phyloP scores from a whole-genome alignment of 371 early-diverging fungal species.

The Apophysomyces trapeziformis region DNA sequence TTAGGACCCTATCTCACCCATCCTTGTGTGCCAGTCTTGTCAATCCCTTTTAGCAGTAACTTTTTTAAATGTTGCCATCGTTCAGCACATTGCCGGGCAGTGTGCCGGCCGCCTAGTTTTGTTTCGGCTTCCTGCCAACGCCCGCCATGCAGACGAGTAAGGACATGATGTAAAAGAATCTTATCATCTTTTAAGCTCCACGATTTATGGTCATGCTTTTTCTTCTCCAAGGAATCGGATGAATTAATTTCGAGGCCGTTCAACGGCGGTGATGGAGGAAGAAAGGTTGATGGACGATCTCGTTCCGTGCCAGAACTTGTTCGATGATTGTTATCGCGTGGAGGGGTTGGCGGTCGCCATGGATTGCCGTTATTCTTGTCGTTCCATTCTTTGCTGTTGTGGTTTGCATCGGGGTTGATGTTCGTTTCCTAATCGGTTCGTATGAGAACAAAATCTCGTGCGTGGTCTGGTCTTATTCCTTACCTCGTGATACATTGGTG shows the following conservation, averaged over 20 bases:
- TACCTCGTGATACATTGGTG: not conserved
- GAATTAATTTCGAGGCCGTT: not conserved
- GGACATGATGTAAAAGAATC: constrained; percentile 13
- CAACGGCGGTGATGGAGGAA: constrained; percentile 5
- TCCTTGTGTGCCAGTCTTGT: constrained; percentile 6
- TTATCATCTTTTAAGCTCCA: constrained; percentile 18
- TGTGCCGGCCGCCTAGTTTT: constrained; percentile 14
- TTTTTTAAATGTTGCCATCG: constrained; percentile 16
- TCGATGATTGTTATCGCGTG: not conserved
- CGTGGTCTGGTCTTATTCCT: too few relatives aligned
- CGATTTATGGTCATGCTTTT: not conserved
- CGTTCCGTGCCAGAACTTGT: not conserved
- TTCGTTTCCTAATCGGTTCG: constrained; percentile 4
- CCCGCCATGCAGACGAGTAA: constrained; percentile 10
- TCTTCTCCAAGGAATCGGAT: constrained; percentile 2
- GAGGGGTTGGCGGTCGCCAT: constrained; percentile 9
- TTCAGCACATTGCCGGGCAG: constrained; percentile 17
- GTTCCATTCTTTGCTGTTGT: not conserved
- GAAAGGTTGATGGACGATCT: not conserved
- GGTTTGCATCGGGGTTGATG: not conserved
- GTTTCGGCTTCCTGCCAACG: constrained; percentile 16
- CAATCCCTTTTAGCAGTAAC: constrained; percentile 13
- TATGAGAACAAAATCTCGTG: not conserved
- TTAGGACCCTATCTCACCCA: constrained; percentile 3
- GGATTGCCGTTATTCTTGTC: not conserved